Base-by-base conservation (phyloP, 805 yeast genomes). In the baker's yeast (Saccharomyces cerevisiae) region DNA sequence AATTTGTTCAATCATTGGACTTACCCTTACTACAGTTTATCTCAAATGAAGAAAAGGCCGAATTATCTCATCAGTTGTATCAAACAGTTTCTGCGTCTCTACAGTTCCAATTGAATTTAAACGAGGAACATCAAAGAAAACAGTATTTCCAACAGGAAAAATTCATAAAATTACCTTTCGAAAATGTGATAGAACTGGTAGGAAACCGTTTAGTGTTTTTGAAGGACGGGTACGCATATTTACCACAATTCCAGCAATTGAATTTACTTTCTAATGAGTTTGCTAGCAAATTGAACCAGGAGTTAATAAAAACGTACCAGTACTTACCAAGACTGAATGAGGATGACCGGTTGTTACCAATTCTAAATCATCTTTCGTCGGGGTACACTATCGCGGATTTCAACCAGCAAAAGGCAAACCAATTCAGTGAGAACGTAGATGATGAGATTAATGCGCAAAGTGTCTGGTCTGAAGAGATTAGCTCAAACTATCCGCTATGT, bases 81-180 rank as follows among this genome's bases (percentile, higher is more conserved):
- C 79, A 81, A 9, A 81, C 89, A 1, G 76, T 87, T 47, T 72
- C 82, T 21, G 62, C 70, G 9, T 62, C 69, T 5, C 53, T 75
- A 46, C 68, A 64, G 14, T 71, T 67, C 53, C 69, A 70, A 48
- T 52, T 73, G 30, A 68, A 67, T 50, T 36, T 78, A 11, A 70
- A 74, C 13, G 81, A 79, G 51, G 89, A 84, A 30, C 59, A 57
- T 28, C 64, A 60, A 30, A 70, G 70, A 52, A 76, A 68, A 59
- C 73, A 70, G 26, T 83, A 76, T 61, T 76, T 84, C 53, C 75
- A 74, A 50, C 77, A 74, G 50, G 95, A 88, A 61, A 76, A 75
- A 53, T 88, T 85, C 64, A 87, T 88, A 68, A 89, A 87, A 69
- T 80, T 94, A 50, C 96, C 96, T 2, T 92, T 91, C 73, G 95